Percentiles rank a stretch among this genome's conserved stretches.
Conservation (phyloP, 805 yeast genomes). For the Peterozyma xylosa region DNA sequence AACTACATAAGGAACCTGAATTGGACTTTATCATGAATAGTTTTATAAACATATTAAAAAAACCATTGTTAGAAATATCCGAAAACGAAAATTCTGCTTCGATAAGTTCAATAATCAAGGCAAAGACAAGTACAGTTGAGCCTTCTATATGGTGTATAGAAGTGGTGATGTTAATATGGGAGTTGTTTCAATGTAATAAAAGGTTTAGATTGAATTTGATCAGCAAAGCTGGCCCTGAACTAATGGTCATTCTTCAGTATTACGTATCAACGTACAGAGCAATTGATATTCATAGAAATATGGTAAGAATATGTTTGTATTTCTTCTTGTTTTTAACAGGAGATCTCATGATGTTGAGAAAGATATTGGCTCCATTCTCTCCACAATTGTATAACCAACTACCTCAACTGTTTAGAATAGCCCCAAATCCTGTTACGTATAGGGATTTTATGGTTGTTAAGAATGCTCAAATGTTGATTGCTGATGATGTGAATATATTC, state of each 20-base stretch:
- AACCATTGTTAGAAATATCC: constrained; percentile 28
- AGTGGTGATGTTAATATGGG: constrained; percentile 64
- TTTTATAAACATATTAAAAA: constrained; percentile 37
- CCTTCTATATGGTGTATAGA: constrained; percentile 45
- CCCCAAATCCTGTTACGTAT: constrained; percentile 37
- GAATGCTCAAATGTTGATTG: constrained; percentile 32
- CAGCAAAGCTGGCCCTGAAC: constrained; percentile 41
- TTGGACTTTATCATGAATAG: constrained; percentile 39
- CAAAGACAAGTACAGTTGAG: constrained; percentile 12
- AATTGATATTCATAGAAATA: constrained; percentile 27
- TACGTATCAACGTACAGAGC: constrained; percentile 45
- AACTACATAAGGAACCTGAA: constrained; percentile 48
- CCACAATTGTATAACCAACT: constrained; percentile 33
- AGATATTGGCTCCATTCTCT: constrained; percentile 38
- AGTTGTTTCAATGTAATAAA: constrained; percentile 65
- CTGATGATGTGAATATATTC: constrained; percentile 25
- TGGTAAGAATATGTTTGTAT: constrained; percentile 44
- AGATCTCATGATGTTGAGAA: constrained; percentile 26
- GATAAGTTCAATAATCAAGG: constrained; percentile 18
- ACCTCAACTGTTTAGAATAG: constrained; percentile 42
- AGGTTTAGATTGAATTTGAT: constrained; percentile 38
- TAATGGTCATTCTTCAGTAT: constrained; percentile 46
- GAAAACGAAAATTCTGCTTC: constrained; percentile 13
- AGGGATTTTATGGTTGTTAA: constrained; percentile 60
- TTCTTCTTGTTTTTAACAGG: constrained; percentile 41